Evolutionary conservation across 2,329 filamentous ascomycete genomes (phyloP).

Genomic region (Calonectria pteridis): DNA sequence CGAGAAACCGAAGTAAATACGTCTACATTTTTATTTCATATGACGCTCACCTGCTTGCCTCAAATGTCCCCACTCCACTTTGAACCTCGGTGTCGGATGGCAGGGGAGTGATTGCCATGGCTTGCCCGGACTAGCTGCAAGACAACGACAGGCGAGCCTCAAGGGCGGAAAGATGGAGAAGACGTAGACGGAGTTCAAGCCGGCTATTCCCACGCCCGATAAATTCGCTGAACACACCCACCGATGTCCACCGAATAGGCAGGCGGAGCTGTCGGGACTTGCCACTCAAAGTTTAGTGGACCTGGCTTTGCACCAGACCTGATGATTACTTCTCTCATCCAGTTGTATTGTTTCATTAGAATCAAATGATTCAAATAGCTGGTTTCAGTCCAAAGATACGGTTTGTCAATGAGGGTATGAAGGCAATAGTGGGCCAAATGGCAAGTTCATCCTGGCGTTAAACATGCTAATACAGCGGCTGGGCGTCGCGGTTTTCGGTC

Average conservation of each 20-base stretch:
- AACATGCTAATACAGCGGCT: neutral
- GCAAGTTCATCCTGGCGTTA: neutral
- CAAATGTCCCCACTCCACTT: conserved; percentile 8
- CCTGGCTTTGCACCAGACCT: neutral
- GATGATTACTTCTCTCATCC: neutral
- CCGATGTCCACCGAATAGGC: conserved; percentile 9
- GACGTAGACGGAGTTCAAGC: conserved; percentile 24
- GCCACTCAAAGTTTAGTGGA: neutral
- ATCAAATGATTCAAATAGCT: neutral
- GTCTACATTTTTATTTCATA: neutral
- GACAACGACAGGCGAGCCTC: neutral
- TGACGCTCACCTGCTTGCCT: conserved; percentile 4
- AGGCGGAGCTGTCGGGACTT: neutral
- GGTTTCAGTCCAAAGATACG: neutral
- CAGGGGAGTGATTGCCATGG: conserved; percentile 9
- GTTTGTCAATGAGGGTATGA: neutral
- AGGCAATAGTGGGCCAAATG: neutral
- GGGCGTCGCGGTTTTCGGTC: conserved; percentile 37
- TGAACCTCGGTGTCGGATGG: conserved; percentile 36
- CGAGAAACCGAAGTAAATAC: neutral
- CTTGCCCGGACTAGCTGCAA: conserved; percentile 1
- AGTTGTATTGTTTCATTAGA: neutral
- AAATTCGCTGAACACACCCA: neutral
- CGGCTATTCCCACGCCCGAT: conserved; percentile 36
- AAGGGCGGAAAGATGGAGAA: conserved; percentile 38